phyloP scores from a whole-genome alignment of 2,329 filamentous ascomycete genomes.

The Lizonia empirigonia region DNA sequence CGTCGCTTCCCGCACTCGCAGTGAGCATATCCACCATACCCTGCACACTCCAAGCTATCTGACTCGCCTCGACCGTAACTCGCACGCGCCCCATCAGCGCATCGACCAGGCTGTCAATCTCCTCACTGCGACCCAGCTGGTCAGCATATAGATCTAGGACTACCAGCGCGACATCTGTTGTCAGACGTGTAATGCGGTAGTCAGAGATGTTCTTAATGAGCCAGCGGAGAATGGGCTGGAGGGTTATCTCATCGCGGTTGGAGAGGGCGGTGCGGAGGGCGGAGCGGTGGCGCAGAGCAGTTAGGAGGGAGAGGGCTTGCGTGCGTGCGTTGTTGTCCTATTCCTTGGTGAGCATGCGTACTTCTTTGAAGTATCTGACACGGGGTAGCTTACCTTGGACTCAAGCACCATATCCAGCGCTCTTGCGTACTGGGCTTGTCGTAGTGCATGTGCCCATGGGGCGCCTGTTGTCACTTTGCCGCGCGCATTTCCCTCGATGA shows the following conservation, averaged over 20 bases:
- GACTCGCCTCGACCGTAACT: conserved; percentile 79
- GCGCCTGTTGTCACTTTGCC: conserved; percentile 67
- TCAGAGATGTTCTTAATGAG: conserved; percentile 79
- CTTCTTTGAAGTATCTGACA: background rate
- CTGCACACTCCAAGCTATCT: conserved; percentile 78
- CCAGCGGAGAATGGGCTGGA: conserved; percentile 86
- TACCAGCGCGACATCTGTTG: conserved; percentile 80
- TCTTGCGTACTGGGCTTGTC: conserved; percentile 74
- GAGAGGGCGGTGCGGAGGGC: conserved; percentile 81
- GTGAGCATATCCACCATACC: conserved; percentile 88
- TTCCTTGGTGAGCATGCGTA: conserved; percentile 15
- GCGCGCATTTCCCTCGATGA: conserved; percentile 77
- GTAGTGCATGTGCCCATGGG: conserved; percentile 82
- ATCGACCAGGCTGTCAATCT: conserved; percentile 73
- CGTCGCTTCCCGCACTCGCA: conserved; percentile 64
- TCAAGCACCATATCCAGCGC: conserved; percentile 80
- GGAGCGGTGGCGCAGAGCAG: conserved; percentile 84
- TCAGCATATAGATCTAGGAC: conserved; percentile 87
- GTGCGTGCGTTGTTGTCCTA: conserved; percentile 40
- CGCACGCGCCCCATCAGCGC: conserved; percentile 73
- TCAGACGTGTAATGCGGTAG: conserved; percentile 78
- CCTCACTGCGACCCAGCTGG: conserved; percentile 73
- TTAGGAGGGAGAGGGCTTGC: conserved; percentile 74
- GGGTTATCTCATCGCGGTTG: conserved; percentile 77
- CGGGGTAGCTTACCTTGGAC: conserved; percentile 37